Percentiles rank a stretch among this genome's conserved stretches.
Evolutionary conservation across 2,329 filamentous ascomycete species (phyloP).

Genomic region (Pseudogymnoascus sp.): DNA sequence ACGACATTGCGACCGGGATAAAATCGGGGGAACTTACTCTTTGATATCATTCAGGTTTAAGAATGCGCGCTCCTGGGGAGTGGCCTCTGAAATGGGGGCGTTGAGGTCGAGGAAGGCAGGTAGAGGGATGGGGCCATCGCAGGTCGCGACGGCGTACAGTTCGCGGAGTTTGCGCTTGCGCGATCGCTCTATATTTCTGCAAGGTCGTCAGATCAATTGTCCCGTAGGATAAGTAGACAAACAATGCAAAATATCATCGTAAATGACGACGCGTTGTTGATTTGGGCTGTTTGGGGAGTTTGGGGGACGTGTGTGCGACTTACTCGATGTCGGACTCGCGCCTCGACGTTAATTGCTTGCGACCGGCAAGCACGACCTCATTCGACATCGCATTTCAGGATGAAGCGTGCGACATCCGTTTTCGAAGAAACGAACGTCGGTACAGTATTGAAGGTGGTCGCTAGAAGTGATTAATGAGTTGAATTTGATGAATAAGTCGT

Average conservation of each 20-base stretch:
- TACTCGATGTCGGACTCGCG: not conserved
- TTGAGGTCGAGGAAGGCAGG: constrained; percentile 50
- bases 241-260: not conserved
- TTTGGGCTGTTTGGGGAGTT: not conserved
- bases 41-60: constrained; percentile 49
- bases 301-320: not conserved
- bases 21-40: constrained; percentile 42
- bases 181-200: constrained; percentile 66
- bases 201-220: constrained; percentile 22
- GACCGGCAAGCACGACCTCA: not conserved
- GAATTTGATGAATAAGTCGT: not conserved
- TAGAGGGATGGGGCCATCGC: constrained; percentile 52
- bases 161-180: constrained; percentile 87
- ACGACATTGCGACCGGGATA: constrained; percentile 12
- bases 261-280: not conserved
- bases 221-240: not conserved
- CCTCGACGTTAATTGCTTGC: not conserved
- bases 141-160: constrained; percentile 60
- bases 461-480: constrained; percentile 26
- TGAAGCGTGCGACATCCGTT: constrained; percentile 10
- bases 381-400: constrained; percentile 9
- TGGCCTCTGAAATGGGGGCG: constrained; percentile 46
- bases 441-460: constrained; percentile 29
- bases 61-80: constrained; percentile 46
- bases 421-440: constrained; percentile 14